Evolutionary conservation across 1,284 basidiomycete genomes (phyloP), one percentile per base, ranked within the genome.

Genomic region (Puccinia brachypodii): DNA sequence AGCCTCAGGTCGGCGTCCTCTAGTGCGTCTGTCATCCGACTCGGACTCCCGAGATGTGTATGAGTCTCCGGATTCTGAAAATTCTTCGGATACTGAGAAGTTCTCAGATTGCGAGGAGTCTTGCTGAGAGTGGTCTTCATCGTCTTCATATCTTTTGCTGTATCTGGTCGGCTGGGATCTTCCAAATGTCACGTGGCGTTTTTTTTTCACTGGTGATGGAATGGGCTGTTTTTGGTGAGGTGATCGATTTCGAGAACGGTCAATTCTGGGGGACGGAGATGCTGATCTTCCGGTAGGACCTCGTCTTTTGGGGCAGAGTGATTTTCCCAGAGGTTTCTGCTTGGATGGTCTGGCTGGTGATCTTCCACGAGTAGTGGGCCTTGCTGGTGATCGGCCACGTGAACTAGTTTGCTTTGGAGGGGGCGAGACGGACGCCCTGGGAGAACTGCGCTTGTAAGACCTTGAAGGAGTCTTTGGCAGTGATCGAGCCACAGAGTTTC

Each of bases 341-440:
- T 69, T 69, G n/a, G 68, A 47, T 50, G 28, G 68, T 40, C 9
- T 16, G 13, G 31, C 62, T 66, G 62, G 3, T 42, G 62, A 36
- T 13, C 62, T 25, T 25, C 62, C 40, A 38, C 68, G 68, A 40
- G 28, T 71, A 19, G 44, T 13, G 9, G 28, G 2, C 19, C 38
- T 36, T 6, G 42, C 50, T 11, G 71, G 50, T 56, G 50, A 56
- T 36, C 53, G 50, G 28, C 71, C 3, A n/a, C 47, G 47, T 36
- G 69, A 6, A 6, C 16, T 42, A 28, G 47, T 4, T 74, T 33
- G 40, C 42, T 50, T 72, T 6, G 69, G 47, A 53, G 47, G 31
- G 16, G 69, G 69, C 11, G 69, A 72, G 42, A n/a, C 64, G 2
- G 69, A 72, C 14, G 68, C 25, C 68, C 42, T 69, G n/a, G 66